These are phyloP conservation scores for Apiotrichum gamsii DNA, from an alignment of 1,284 basidiomycete species.

Conservation along the genomic window DNA sequence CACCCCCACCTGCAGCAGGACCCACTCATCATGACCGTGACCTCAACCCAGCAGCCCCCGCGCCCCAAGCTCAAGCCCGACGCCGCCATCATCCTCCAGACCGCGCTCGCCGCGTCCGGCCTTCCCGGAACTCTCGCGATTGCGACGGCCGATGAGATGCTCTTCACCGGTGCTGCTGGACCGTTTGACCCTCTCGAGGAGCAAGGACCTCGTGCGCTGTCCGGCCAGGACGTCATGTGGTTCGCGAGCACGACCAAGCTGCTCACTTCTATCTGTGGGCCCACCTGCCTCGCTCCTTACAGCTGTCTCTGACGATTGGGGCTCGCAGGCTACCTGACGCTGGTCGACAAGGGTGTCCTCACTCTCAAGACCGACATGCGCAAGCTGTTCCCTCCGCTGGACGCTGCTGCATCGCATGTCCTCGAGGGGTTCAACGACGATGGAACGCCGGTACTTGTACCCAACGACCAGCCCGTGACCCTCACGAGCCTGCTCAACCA, in stretches of 20 bases:
- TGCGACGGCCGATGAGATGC: constrained; percentile 12
- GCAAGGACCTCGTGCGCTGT: background rate
- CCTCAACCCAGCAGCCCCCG: too few species aligned
- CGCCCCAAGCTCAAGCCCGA: constrained; percentile 7
- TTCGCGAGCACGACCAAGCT: constrained; percentile 37
- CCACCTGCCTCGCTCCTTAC: background rate
- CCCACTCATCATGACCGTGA: too few species aligned
- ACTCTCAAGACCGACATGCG: constrained; percentile 24
- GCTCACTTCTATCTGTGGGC: constrained; percentile 27
- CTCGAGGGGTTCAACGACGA: constrained; percentile 14
- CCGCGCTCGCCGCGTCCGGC: constrained; percentile 14
- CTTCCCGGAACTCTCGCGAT: constrained; percentile 22
- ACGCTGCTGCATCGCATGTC: constrained; percentile 14
- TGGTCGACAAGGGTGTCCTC: constrained; percentile 28
- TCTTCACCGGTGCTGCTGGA: constrained; percentile 21
- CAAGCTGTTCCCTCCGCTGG: constrained; percentile 17
- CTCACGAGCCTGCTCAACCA: constrained; percentile 30
- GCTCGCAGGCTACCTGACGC: constrained; percentile 22
- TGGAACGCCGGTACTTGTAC: constrained; percentile 15
- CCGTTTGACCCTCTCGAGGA: constrained; percentile 24
- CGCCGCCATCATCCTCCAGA: constrained; percentile 12
- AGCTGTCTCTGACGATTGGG: too few species aligned
- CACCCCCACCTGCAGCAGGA: too few species aligned
- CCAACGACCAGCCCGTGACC: constrained; percentile 17
- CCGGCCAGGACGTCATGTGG: constrained; percentile 27